Conservation (phyloP, 805 yeast genomes). For the Kodamaea kakaduensis region DNA sequence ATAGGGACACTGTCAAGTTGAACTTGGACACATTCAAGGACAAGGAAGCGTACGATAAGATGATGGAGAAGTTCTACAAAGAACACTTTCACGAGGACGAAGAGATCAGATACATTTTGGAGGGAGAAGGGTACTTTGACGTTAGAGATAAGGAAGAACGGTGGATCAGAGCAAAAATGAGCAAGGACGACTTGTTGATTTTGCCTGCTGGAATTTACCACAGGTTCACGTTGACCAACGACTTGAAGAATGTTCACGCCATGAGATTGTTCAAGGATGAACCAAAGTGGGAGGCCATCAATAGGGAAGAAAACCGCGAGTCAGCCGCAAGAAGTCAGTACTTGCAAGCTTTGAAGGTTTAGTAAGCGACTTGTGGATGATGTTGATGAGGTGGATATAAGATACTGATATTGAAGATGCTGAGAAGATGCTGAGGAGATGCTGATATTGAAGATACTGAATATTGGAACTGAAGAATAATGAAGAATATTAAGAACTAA, state of each 20-base stretch:
- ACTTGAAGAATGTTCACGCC: conserved; percentile 63
- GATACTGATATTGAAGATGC: no score
- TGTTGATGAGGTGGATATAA: no score
- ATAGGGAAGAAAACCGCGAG: conserved; percentile 47
- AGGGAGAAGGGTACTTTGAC: conserved; percentile 91
- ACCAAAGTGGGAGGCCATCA: conserved; percentile 92
- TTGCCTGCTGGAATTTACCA: conserved; percentile 94
- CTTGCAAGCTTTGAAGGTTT: conserved; percentile 15
- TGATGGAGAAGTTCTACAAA: conserved; percentile 65
- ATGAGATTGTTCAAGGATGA: conserved; percentile 85
- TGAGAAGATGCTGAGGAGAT: no score
- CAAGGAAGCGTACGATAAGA: conserved; percentile 53
- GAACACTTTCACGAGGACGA: conserved; percentile 97
- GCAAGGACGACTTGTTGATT: conserved; percentile 61
- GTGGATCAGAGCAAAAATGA: conserved; percentile 76
- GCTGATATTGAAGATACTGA: no score
- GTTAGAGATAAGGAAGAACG: conserved; percentile 57
- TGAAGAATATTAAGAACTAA: no score
- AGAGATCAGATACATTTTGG: conserved; percentile 85
- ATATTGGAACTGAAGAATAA: no score
- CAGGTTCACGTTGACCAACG: conserved; percentile 72
- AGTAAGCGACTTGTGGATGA: no score
- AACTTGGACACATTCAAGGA: conserved; percentile 60
- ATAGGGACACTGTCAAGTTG: conserved; percentile 68
- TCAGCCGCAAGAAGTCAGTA: conserved; percentile 36